phyloP scores from a whole-genome alignment of 768 basidiomycete species.

The Dacryopinax primogenitus region DNA sequence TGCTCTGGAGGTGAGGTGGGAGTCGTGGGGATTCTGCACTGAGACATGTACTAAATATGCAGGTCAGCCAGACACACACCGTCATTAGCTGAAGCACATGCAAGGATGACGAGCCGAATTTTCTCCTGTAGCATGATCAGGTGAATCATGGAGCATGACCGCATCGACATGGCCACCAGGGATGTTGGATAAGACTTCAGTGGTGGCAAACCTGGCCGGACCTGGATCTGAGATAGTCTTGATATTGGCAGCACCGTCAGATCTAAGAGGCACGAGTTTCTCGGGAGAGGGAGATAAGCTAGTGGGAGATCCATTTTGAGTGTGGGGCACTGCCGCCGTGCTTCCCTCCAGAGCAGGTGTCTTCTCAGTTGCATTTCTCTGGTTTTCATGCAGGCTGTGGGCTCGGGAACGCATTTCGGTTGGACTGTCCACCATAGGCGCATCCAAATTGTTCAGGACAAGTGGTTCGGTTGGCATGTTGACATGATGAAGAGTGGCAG shows the following conservation, averaged over 20 bases:
- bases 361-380: neutral
- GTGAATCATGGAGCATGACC: neutral
- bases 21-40: neutral
- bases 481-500: neutral
- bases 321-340: neutral
- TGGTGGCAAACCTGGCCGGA: neutral
- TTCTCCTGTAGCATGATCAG: neutral
- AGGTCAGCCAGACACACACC: neutral
- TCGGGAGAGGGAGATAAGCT: neutral
- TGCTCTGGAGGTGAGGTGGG: neutral
- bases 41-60: neutral
- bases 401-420: constrained; percentile 1
- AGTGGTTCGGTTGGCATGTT: neutral
- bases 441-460: neutral
- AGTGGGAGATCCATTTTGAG: neutral
- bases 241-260: too few relatives aligned
- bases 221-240: too few relatives aligned
- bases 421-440: neutral
- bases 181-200: neutral
- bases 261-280: too few relatives aligned
- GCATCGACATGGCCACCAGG: neutral
- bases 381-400: neutral
- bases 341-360: too few relatives aligned
- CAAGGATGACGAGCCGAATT: neutral
- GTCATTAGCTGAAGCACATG: neutral